Evolutionary conservation across 2,329 filamentous ascomycete genomes (phyloP).

Genomic region (Aspergillus pseudotamarii): DNA sequence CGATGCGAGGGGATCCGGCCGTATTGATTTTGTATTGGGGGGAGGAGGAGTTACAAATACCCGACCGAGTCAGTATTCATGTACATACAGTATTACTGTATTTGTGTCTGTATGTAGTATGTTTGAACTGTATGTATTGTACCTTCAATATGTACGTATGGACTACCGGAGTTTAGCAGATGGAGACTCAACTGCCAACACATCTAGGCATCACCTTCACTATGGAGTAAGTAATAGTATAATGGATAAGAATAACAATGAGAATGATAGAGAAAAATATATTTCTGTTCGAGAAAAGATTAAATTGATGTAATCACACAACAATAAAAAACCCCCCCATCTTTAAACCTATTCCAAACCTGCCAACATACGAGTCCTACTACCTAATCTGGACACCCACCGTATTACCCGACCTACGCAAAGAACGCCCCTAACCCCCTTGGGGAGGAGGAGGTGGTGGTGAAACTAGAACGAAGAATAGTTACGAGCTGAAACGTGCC

Average conservation of each 20-base stretch:
- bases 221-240: too few relatives aligned
- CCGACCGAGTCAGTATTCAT: neutral
- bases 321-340: neutral
- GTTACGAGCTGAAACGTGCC: constrained; percentile 2
- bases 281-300: neutral
- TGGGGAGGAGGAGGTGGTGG: neutral
- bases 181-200: neutral
- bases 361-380: neutral
- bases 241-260: neutral
- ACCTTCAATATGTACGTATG: neutral
- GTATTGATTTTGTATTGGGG: constrained; percentile 5
- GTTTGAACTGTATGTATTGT: neutral
- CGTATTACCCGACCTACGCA: neutral
- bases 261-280: too few relatives aligned
- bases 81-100: neutral
- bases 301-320: neutral
- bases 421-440: neutral
- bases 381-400: neutral
- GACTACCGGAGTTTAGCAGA: neutral
- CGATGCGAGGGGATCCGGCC: constrained; percentile 14
- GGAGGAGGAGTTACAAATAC: neutral
- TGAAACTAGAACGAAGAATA: constrained; percentile 1
- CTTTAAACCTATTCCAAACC: neutral
- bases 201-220: neutral
- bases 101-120: neutral